Evolutionary conservation across 352 stramenopile species (phyloP).

Genomic region (Elongisporangium undulatum): DNA sequence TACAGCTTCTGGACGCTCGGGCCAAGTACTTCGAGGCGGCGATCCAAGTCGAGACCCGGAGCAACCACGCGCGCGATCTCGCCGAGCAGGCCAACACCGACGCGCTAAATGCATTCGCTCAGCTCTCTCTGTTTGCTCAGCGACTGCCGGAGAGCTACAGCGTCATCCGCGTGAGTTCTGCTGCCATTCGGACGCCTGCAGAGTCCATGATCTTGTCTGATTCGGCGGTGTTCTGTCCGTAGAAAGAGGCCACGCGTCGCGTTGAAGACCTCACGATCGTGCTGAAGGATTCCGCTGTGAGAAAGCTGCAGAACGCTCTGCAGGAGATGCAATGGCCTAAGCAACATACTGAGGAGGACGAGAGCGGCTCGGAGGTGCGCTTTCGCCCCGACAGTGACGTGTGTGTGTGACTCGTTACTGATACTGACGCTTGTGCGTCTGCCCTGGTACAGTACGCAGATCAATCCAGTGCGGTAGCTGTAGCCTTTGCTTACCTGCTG

Average conservation of each 20-base stretch:
- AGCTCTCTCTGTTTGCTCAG: conserved; percentile 29
- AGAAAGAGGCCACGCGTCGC: conserved; percentile 40
- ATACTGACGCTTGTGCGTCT: neutral
- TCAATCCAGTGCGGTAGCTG: conserved; percentile 23
- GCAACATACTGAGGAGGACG: conserved; percentile 22
- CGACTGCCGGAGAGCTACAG: conserved; percentile 36
- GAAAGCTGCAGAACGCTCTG: conserved; percentile 46
- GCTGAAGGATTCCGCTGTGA: conserved; percentile 44
- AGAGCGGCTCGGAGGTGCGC: conserved; percentile 20
- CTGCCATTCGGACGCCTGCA: neutral
- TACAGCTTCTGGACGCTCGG: conserved; percentile 32
- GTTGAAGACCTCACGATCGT: conserved; percentile 39
- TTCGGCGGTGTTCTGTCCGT: conserved; percentile 1
- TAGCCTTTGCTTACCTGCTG: conserved; percentile 49
- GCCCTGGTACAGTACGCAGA: conserved; percentile 11
- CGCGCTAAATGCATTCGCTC: conserved; percentile 38
- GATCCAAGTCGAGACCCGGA: conserved; percentile 51
- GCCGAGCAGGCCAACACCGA: conserved; percentile 35
- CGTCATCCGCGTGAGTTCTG: conserved; percentile 36
- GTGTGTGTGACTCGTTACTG: neutral
- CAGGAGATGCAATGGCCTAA: conserved; percentile 45
- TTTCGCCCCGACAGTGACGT: conserved; percentile 2
- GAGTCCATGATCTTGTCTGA: neutral
- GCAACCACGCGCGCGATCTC: conserved; percentile 26
- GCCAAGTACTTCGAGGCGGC: conserved; percentile 39